phyloP scores from a whole-genome alignment of 345 rosid genomes.

The Eucalyptus viminalis region DNA sequence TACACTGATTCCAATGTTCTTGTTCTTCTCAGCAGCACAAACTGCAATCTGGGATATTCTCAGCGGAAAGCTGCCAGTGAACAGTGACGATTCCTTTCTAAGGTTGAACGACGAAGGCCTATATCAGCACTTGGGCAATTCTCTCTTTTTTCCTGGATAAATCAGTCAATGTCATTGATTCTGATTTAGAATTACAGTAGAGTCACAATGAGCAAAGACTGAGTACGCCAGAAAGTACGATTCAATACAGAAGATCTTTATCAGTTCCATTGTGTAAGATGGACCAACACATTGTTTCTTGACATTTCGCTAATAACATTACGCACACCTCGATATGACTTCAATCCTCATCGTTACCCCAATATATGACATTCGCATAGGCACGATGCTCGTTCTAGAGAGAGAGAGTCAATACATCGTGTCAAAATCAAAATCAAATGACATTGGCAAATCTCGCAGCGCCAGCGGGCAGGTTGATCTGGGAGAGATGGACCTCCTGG shows the following conservation, averaged over 20 bases:
- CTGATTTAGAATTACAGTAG: not conserved
- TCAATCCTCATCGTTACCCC: not conserved
- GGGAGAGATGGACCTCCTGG: constrained; percentile 30
- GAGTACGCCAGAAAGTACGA: not conserved
- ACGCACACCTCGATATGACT: not conserved
- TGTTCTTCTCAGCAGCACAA: not conserved
- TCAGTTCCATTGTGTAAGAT: not conserved
- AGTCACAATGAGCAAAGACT: not conserved
- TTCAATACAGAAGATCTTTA: not conserved
- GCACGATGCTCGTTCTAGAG: not conserved
- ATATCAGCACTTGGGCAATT: not conserved
- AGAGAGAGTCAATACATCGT: not conserved
- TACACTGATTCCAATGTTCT: not conserved
- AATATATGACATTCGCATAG: not conserved
- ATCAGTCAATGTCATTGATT: not conserved
- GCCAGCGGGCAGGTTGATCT: not conserved
- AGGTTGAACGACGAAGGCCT: not conserved
- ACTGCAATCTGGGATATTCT: not conserved
- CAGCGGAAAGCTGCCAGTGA: not conserved
- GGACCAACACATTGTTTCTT: not conserved
- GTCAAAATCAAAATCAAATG: not conserved
- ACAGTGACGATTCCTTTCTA: accelerated
- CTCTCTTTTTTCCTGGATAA: not conserved
- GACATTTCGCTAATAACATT: not conserved
- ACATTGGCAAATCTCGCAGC: not conserved